Base-by-base conservation (phyloP, 805 yeast species). In the Ogataea pini region DNA sequence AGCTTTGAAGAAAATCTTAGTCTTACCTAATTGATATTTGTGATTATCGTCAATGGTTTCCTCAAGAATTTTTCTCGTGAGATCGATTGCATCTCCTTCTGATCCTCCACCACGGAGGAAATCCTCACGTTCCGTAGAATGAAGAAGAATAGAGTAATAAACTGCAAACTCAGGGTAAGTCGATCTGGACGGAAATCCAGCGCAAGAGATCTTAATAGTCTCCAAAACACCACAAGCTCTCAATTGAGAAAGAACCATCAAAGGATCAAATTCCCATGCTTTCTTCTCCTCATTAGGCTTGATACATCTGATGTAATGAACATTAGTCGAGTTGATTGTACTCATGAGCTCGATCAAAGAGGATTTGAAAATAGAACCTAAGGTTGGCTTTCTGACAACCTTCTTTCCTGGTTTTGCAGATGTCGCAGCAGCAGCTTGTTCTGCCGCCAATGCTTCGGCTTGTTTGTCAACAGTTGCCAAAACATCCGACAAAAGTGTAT, bases 211-310 rank as follows among this genome's bases (percentile, higher is more conserved):
- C 62, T 96, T 77, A 63, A 92, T 92, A 1, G 99, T 94, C 67
- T 94, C 99, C 58, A 92, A 75, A 40, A 92, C 98, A 85, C 99
- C 99, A 76, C 99, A 92, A 5, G 99, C 99, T 65, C 99, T 81
- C 54, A 92, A 77, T 69, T 92, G 99, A 5, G 96, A 85, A 51
- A 94, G 76, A 12, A 92, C 98, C 97, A 92, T 91, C 36, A 90
- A 78, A 13, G 96, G 89, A 62, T 90, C 96, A 69, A 92, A 92
- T 65, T 84, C 86, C 98, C 99, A 92, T 1, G 98, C 96, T 52
- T 82, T 85, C 69, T 94, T 92, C 55, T 83, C 84, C 61, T 90
- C 97, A 67, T 92, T 92, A 5, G 99, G 98, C 69, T 92, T 92
- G 65, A 94, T 92, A 76, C 99, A 92, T 65, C 99, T 85, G 64